phyloP scores from a whole-genome alignment of 306 rosid genomes.

The Castanospermum australe region DNA sequence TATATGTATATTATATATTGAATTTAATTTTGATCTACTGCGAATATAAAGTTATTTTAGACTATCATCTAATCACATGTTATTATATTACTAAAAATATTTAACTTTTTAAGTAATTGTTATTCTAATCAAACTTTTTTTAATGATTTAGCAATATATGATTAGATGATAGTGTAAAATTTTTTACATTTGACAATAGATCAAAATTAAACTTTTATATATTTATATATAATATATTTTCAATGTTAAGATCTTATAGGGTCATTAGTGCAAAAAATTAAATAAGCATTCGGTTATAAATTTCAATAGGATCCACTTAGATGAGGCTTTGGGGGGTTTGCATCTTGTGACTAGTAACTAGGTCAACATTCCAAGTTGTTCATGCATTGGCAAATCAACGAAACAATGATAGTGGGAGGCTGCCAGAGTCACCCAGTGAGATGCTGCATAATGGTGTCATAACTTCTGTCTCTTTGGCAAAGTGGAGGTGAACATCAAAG shows the following conservation, averaged over 20 bases:
- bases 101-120: too few species aligned
- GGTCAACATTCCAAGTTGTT: neutral
- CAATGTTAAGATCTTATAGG: neutral
- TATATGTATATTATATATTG: too few species aligned
- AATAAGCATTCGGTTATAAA: neutral
- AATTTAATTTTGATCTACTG: too few species aligned
- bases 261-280: neutral
- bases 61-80: too few species aligned
- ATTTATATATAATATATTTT: too few species aligned
- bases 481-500: slow-evolving; percentile 25
- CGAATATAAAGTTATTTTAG: too few species aligned
- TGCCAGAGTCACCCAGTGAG: neutral
- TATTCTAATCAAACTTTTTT: too few species aligned
- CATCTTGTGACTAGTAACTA: neutral
- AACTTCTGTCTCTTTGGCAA: neutral
- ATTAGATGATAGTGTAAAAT: too few species aligned
- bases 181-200: too few species aligned
- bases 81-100: too few species aligned
- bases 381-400: neutral
- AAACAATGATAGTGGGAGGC: neutral
- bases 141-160: too few species aligned
- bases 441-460: neutral
- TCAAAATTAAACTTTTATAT: too few species aligned
- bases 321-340: neutral
- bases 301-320: neutral